Evolutionary conservation across 345 rosid species (phyloP).

Genomic region (Orychophragmus violaceus): DNA sequence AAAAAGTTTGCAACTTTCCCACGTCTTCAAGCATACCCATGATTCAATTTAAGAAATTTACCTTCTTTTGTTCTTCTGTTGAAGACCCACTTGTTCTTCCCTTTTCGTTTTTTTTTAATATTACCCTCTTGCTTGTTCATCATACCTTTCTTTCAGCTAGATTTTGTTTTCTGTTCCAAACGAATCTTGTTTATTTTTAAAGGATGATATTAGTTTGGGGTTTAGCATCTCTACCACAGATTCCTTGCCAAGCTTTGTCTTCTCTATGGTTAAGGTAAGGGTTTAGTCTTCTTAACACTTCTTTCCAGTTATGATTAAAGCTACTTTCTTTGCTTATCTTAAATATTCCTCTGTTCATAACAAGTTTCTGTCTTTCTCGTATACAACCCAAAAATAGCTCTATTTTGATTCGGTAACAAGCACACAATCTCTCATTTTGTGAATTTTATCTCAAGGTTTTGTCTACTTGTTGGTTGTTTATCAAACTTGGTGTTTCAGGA

Average conservation of each 20-base stretch:
- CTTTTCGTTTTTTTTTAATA: too few relatives aligned
- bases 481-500: constrained; percentile 28
- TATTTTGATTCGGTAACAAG: background rate
- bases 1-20: constrained; percentile 8
- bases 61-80: background rate
- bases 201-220: constrained; percentile 23
- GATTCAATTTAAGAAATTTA: background rate
- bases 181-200: constrained; percentile 9
- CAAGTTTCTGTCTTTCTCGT: constrained; percentile 14
- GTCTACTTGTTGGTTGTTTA: background rate
- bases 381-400: background rate
- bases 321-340: constrained; percentile 20
- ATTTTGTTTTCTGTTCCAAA: background rate
- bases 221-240: constrained; percentile 16
- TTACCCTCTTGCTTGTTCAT: too few relatives aligned
- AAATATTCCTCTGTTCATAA: background rate
- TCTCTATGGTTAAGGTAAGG: constrained; percentile 31
- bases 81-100: background rate
- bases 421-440: too few relatives aligned
- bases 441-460: background rate
- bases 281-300: constrained; percentile 22
- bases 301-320: constrained; percentile 13
- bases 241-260: constrained; percentile 11
- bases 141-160: constrained; percentile 13
- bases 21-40: constrained; percentile 25